Conservation (phyloP, 768 basidiomycete genomes). For the Kwoniella bestiolae region DNA sequence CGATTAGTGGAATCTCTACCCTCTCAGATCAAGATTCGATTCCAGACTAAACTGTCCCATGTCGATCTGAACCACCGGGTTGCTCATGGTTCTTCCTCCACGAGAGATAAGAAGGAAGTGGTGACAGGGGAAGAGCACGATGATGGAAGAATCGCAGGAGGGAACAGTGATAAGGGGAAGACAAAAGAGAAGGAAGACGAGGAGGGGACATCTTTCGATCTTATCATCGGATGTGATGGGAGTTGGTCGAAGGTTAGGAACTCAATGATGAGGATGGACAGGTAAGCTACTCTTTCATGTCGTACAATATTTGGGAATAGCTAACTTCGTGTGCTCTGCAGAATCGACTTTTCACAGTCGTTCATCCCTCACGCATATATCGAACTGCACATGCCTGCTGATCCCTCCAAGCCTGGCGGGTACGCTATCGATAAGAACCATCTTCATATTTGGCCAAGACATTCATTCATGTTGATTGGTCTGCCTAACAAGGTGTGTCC, state of each 20-base stretch:
- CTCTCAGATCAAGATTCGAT: slow-evolving; percentile 70
- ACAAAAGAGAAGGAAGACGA: slow-evolving; percentile 29
- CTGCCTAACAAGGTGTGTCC: slow-evolving; percentile 87
- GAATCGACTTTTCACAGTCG: slow-evolving; percentile 93
- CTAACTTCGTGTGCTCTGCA: slow-evolving; percentile 52
- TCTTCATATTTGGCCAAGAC: slow-evolving; percentile 98
- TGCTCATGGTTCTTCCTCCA: slow-evolving; percentile 34
- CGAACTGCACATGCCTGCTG: slow-evolving; percentile 91
- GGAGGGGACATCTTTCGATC: slow-evolving; percentile 49
- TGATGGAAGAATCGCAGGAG: slow-evolving; percentile 33
- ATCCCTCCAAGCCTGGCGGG: slow-evolving; percentile 61
- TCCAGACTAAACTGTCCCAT: slow-evolving; percentile 77
- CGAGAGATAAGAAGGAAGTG: slow-evolving; percentile 10
- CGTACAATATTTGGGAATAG: neutral
- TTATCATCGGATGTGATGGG: slow-evolving; percentile 83
- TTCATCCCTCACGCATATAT: slow-evolving; percentile 96
- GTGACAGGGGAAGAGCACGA: slow-evolving; percentile 45
- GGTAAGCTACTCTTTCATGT: slow-evolving; percentile 62
- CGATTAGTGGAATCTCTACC: slow-evolving; percentile 77
- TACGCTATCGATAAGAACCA: slow-evolving; percentile 92
- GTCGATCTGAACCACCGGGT: slow-evolving; percentile 69
- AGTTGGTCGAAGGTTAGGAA: slow-evolving; percentile 87
- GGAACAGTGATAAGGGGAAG: slow-evolving; percentile 18
- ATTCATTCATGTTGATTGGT: slow-evolving; percentile 98
- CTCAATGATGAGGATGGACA: slow-evolving; percentile 92